Evolutionary conservation across 768 basidiomycete species (phyloP), one percentile per base, ranked within the genome.

Genomic region (Scleroderma bovista): DNA sequence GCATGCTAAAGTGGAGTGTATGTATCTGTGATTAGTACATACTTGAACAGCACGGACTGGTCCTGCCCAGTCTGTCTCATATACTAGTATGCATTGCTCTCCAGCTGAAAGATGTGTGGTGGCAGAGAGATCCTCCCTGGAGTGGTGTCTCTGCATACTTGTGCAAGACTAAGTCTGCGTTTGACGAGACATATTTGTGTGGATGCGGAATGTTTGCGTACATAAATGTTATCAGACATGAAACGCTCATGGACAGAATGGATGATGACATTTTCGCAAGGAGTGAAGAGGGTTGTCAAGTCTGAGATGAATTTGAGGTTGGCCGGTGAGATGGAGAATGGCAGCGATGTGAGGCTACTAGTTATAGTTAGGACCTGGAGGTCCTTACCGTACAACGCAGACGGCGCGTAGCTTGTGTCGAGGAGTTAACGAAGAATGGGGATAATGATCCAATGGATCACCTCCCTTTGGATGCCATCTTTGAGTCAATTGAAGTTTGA

Each of bases 31-130:
- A 38, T 39, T n/a, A n/a, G 3, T 9, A 69, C 84, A 56, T 65
- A 94, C 94, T 74, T 89, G 56, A 97, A 76, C 22, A 97, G 66
- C 17, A 99, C 77, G 43, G 84, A 80, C 70, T 97, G 95, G 68
- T 99, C 95, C 73, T 95, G 91, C 1, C 82, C 78, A 0, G 95
- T 99, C 57, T 95, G 75, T 44, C 84, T 76, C 93, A 97, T 95
- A 68, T 97, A 91, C 66, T 93, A 97, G 69, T 94, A 97, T 5
- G 91, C 84, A 69, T 89, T 87, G 59, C 91, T 86, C 6, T 91
- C 89, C 42, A 92, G 75, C 60, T 93, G 86, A 65, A 96, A 98
- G 38, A 98, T 83, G 61, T 99, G 95, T 2, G 95, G 95, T 32
- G 84, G 79, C 2, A 84, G 73, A 9, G 68, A 65, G 45, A 75